Conservation (phyloP, 1,284 basidiomycete genomes). For the Tetrapyrgos nigripes region DNA sequence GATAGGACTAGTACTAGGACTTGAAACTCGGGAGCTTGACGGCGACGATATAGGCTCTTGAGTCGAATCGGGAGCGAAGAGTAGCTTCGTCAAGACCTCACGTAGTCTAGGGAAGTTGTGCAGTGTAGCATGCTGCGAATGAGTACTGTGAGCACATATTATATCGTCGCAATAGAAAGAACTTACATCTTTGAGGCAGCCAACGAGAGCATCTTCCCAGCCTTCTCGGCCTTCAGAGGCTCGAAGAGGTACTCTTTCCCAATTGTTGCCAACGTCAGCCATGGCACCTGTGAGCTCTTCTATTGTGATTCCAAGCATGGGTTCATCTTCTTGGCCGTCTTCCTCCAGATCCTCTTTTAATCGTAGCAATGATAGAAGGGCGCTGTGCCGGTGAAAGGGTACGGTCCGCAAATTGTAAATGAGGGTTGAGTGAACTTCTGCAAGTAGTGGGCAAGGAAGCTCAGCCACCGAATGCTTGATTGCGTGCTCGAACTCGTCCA, state of each 20-base stretch:
- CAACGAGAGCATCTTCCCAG: conserved; percentile 88
- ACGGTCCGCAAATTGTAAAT: conserved; percentile 90
- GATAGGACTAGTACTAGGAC: conserved; percentile 41
- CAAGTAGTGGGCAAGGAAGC: conserved; percentile 78
- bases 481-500: conserved; percentile 94
- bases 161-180: conserved; percentile 5
- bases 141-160: conserved; percentile 16
- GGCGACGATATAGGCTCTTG: conserved; percentile 49
- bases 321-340: conserved; percentile 44
- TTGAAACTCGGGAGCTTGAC: conserved; percentile 51
- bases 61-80: conserved; percentile 66
- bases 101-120: conserved; percentile 79
- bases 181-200: conserved; percentile 88
- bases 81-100: conserved; percentile 75
- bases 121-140: conserved; percentile 73
- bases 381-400: conserved; percentile 71
- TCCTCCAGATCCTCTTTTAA: conserved; percentile 48
- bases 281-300: conserved; percentile 66
- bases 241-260: conserved; percentile 78
- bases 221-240: conserved; percentile 70
- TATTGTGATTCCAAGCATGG: conserved; percentile 59
- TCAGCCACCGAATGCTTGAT: conserved; percentile 80
- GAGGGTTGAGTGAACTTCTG: conserved; percentile 89
- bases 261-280: conserved; percentile 79
- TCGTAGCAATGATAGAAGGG: conserved; percentile 67